A percentile compares a stretch with the other conserved stretches of the same genome.
Evolutionary conservation across 108 stramenopile species (phyloP).

Genomic region (Cyclostephanos invisitatus): DNA sequence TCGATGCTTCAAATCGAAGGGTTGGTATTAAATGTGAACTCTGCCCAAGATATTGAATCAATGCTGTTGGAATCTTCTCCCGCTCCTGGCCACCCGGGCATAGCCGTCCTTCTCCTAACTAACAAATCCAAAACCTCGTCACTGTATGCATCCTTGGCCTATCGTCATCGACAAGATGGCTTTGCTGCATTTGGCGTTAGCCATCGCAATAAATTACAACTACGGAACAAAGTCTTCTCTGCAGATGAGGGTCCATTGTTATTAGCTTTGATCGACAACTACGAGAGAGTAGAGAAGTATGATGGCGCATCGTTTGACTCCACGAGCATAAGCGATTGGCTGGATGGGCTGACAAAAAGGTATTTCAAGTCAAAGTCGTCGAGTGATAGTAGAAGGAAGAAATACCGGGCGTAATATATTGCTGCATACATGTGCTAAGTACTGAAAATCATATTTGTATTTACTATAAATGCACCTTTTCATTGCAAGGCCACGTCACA

Average conservation of each 20-base stretch:
- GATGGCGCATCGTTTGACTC: slow-evolving; percentile 23
- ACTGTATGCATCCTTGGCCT: slow-evolving; percentile 67
- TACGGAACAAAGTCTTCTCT: slow-evolving; percentile 57
- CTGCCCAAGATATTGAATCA: slow-evolving; percentile 49
- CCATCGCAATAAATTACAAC: slow-evolving; percentile 65
- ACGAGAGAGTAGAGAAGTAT: slow-evolving; percentile 26
- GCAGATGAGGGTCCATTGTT: slow-evolving; percentile 73
- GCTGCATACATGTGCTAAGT: no score
- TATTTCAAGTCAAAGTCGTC: slow-evolving; percentile 19
- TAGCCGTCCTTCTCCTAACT: slow-evolving; percentile 62
- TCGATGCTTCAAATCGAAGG: slow-evolving; percentile 47
- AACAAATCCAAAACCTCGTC: slow-evolving; percentile 85
- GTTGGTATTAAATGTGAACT: slow-evolving; percentile 71
- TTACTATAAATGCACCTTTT: not conserved
- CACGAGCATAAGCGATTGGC: slow-evolving; percentile 29
- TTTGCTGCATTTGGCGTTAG: slow-evolving; percentile 68
- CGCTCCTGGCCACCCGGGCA: slow-evolving; percentile 22
- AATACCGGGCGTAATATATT: not conserved
- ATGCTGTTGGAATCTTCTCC: slow-evolving; percentile 46
- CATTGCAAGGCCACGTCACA: not conserved
- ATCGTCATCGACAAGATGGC: slow-evolving; percentile 59
- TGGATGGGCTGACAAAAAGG: slow-evolving; percentile 23
- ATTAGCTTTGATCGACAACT: slow-evolving; percentile 48
- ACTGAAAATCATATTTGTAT: no score
- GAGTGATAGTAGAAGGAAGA: not conserved